phyloP scores from a whole-genome alignment of 495 filamentous ascomycete species.

The Aspergillus biplanus region DNA sequence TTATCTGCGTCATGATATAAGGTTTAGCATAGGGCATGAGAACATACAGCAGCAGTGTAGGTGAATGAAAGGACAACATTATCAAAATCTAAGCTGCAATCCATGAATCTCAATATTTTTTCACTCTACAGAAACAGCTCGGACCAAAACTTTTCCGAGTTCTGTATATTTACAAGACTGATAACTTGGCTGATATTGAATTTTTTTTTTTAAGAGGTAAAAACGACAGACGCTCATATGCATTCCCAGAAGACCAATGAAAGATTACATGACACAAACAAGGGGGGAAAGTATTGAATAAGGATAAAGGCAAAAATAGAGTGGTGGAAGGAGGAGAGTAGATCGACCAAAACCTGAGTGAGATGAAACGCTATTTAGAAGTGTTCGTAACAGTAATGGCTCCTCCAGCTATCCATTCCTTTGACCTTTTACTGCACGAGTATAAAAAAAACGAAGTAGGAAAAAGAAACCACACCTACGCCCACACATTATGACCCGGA shows the following conservation, averaged over 20 bases:
- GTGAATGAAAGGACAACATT: neutral
- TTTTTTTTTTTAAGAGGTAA: neutral
- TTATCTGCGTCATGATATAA: neutral
- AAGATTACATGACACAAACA: slow-evolving; percentile 9
- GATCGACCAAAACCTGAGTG: neutral
- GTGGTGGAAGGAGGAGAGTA: neutral
- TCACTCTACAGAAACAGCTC: no score
- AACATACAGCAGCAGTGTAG: slow-evolving; percentile 4
- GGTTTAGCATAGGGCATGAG: slow-evolving; percentile 17
- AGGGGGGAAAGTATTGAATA: neutral
- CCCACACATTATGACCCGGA: neutral
- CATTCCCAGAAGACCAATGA: slow-evolving; percentile 21
- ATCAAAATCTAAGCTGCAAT: neutral
- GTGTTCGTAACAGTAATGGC: slow-evolving; percentile 1
- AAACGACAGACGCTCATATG: slow-evolving; percentile 26
- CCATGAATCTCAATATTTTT: no score
- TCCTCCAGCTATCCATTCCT: no score
- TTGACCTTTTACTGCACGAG: no score
- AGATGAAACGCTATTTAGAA: neutral
- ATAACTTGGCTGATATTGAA: neutral
- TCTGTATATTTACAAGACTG: no score
- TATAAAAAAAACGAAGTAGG: neutral
- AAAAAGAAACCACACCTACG: neutral
- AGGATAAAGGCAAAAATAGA: neutral
- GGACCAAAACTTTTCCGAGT: no score